These are phyloP conservation scores for Candida caryicola DNA, from an alignment of 805 yeast genomes.

Conservation along the genomic window DNA sequence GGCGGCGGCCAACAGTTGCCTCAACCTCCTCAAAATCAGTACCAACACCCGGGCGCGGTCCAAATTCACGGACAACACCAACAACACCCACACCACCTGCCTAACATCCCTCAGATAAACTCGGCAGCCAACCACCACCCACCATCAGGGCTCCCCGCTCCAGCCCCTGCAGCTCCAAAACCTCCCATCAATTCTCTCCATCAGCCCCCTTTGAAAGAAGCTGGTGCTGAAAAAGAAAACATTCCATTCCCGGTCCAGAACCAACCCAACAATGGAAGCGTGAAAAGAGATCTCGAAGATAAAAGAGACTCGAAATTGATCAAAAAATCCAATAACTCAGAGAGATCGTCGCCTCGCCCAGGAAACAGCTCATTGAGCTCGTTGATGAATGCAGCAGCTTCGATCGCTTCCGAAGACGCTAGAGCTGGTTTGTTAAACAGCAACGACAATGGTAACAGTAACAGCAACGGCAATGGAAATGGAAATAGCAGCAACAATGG, in stretches of 20 bases:
- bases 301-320: constrained; percentile 29
- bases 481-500: constrained; percentile 25
- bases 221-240: too few relatives aligned
- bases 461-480: constrained; percentile 39
- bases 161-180: constrained; percentile 6
- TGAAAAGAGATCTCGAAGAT: constrained; percentile 41
- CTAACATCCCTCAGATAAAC: constrained; percentile 10
- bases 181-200: constrained; percentile 1
- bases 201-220: too few relatives aligned
- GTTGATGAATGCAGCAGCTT: constrained; percentile 29
- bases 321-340: constrained; percentile 21
- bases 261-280: constrained; percentile 4
- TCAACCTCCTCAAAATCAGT: constrained; percentile 13
- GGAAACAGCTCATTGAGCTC: constrained; percentile 21
- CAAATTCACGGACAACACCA: constrained; percentile 15
- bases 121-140: constrained; percentile 3
- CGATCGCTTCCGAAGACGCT: constrained; percentile 15
- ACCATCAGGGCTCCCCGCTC: constrained; percentile 3
- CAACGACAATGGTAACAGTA: constrained; percentile 25
- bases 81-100: constrained; percentile 12
- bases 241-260: constrained; percentile 1
- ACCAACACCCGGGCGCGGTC: constrained; percentile 2
- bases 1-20: constrained; percentile 2
- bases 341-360: constrained; percentile 7
- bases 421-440: constrained; percentile 2